A percentile compares a stretch with the other conserved stretches of the same genome.
These are phyloP conservation scores for Ustilago cynodontis DNA, from an alignment of 1,284 basidiomycete genomes.

Conservation along the genomic window DNA sequence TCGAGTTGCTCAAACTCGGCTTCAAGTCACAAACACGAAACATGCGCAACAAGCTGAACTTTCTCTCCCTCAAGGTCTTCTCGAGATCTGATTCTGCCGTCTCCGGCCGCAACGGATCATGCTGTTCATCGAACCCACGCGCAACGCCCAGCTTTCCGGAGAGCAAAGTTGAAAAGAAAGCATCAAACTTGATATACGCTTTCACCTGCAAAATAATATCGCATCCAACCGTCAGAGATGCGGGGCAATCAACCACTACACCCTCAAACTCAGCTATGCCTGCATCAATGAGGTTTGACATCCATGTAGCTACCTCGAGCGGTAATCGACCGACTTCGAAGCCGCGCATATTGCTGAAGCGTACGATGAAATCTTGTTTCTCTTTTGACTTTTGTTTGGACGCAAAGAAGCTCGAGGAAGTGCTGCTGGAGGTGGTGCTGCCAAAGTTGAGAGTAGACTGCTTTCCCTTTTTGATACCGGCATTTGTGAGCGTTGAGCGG, in stretches of 20 bases:
- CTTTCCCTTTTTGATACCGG: constrained; percentile 36
- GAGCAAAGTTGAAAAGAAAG: constrained; percentile 32
- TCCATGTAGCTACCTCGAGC: constrained; percentile 63
- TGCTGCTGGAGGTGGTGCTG: not conserved
- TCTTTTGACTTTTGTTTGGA: constrained; percentile 48
- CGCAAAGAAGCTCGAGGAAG: constrained; percentile 13
- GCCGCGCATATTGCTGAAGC: constrained; percentile 65
- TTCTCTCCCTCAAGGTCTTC: constrained; percentile 80
- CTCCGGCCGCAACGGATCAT: constrained; percentile 71
- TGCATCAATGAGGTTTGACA: constrained; percentile 64
- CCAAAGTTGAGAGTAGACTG: constrained; percentile 60
- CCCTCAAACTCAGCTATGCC: constrained; percentile 64
- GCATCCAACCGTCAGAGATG: constrained; percentile 58
- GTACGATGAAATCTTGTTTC: constrained; percentile 65
- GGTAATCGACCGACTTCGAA: constrained; percentile 67
- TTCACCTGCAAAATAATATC: constrained; percentile 66
- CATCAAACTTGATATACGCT: constrained; percentile 54
- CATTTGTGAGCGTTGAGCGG: constrained; percentile 28
- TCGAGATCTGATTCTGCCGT: constrained; percentile 82
- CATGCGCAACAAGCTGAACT: constrained; percentile 72
- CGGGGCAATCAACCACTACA: constrained; percentile 63
- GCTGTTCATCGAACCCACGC: constrained; percentile 18
- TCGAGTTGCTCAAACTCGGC: constrained; percentile 54
- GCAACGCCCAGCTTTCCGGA: not conserved
- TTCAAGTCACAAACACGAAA: constrained; percentile 64